Conservation (phyloP, 2,329 filamentous ascomycete species). For the Diplocarpon mali region DNA sequence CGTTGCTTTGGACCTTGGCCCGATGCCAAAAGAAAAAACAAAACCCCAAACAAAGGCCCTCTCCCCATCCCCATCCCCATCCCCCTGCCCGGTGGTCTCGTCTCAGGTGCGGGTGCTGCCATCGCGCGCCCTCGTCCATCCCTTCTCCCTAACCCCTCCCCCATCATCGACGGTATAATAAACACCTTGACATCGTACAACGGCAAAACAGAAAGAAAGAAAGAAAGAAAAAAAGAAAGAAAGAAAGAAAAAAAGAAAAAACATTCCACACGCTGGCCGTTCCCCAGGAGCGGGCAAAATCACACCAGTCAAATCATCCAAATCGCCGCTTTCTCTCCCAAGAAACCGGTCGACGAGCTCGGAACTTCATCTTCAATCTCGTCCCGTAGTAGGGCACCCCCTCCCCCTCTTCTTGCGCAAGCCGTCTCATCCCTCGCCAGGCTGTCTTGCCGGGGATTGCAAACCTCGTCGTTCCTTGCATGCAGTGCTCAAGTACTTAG, state of each 20-base stretch:
- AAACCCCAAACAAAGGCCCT: no score
- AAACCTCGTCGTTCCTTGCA: constrained; percentile 6
- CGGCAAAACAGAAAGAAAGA: no score
- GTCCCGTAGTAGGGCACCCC: neutral
- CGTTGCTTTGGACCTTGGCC: neutral
- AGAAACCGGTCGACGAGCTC: no score
- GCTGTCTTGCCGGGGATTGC: constrained; percentile 2
- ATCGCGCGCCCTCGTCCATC: neutral
- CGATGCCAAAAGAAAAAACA: no score
- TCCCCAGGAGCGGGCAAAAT: neutral
- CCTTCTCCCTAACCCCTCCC: no score
- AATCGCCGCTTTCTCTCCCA: neutral
- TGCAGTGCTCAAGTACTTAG: constrained; percentile 9
- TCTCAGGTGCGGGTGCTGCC: neutral
- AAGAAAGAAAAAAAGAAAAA: no score
- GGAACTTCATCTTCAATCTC: no score
- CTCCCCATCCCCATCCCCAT: no score
- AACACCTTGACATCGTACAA: no score
- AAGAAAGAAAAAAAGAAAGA: no score
- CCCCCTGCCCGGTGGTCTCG: no score
- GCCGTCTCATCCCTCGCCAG: constrained; percentile 4
- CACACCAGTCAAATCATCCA: neutral
- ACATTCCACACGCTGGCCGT: neutral
- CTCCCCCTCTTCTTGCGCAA: neutral
- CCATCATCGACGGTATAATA: no score